Evolutionary conservation across 2,329 filamentous ascomycete species (phyloP).

Genomic region (Coniochaeta sp.): DNA sequence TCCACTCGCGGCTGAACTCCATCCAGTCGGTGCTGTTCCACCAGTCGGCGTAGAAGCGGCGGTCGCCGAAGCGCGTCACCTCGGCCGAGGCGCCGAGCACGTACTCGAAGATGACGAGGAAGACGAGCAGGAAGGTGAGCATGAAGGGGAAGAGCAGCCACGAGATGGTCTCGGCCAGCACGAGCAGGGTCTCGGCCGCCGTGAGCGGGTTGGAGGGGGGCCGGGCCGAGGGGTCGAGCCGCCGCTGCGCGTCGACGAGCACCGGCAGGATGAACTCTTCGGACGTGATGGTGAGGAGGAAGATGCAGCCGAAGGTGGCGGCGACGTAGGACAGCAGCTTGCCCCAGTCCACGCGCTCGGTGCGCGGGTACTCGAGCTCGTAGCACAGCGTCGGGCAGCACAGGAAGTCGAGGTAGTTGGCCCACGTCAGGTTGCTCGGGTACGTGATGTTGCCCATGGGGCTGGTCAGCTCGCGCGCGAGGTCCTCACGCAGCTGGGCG

Average conservation of each 20-base stretch:
- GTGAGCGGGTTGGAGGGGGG: slow-evolving; percentile 23
- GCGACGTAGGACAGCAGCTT: slow-evolving; percentile 78
- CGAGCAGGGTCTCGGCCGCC: slow-evolving; percentile 61
- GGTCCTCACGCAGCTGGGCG: slow-evolving; percentile 68
- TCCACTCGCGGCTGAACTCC: slow-evolving; percentile 95
- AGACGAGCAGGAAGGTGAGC: slow-evolving; percentile 90
- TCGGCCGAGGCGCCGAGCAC: slow-evolving; percentile 91
- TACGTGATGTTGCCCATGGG: slow-evolving; percentile 86
- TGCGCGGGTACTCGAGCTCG: slow-evolving; percentile 91
- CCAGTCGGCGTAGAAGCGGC: slow-evolving; percentile 82
- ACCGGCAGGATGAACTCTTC: slow-evolving; percentile 96
- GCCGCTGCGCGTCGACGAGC: slow-evolving; percentile 59
- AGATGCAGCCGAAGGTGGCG: slow-evolving; percentile 93
- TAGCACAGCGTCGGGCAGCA: slow-evolving; percentile 96
- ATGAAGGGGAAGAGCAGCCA: slow-evolving; percentile 95
- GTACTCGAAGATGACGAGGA: slow-evolving; percentile 98
- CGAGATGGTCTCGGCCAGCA: slow-evolving; percentile 84
- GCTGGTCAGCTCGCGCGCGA: slow-evolving; percentile 86
- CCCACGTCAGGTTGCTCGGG: slow-evolving; percentile 75
- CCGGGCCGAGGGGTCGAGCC: slow-evolving; percentile 36
- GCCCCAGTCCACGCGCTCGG: slow-evolving; percentile 64
- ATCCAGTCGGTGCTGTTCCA: slow-evolving; percentile 84
- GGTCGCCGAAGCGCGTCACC: slow-evolving; percentile 86
- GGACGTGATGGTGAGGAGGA: slow-evolving; percentile 81
- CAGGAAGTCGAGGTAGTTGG: slow-evolving; percentile 80